Percentiles rank a stretch among this genome's conserved stretches.
These are phyloP conservation scores for Gymnopus androsaceus DNA, from an alignment of 1,284 basidiomycete genomes.

Conservation along the genomic window DNA sequence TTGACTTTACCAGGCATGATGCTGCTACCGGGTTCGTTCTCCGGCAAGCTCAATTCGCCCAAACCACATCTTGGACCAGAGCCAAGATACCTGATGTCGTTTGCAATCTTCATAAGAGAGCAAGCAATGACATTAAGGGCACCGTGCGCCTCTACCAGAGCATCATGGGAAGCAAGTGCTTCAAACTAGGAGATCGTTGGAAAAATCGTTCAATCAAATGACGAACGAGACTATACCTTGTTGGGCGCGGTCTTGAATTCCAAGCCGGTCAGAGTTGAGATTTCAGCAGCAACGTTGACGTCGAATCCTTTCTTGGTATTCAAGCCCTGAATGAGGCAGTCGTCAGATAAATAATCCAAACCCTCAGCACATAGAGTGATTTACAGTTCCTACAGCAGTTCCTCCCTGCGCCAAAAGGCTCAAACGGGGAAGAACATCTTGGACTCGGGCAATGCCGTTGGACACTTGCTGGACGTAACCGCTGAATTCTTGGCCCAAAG, in stretches of 20 bases:
- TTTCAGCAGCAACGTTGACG: slow-evolving; percentile 89
- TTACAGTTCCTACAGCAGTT: slow-evolving; percentile 95
- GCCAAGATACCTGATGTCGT: slow-evolving; percentile 97
- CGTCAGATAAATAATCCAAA: neutral
- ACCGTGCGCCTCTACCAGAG: slow-evolving; percentile 95
- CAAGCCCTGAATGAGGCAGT: slow-evolving; percentile 67
- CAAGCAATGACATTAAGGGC: slow-evolving; percentile 94
- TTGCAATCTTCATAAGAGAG: slow-evolving; percentile 99
- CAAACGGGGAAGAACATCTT: slow-evolving; percentile 83
- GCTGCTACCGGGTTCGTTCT: slow-evolving; percentile 98
- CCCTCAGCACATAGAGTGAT: slow-evolving; percentile 27
- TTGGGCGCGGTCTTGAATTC: slow-evolving; percentile 97
- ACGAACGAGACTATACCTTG: slow-evolving; percentile 61
- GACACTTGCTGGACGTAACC: slow-evolving; percentile 96
- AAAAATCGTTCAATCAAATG: slow-evolving; percentile 57
- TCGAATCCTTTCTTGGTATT: slow-evolving; percentile 99
- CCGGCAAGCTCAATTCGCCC: slow-evolving; percentile 92
- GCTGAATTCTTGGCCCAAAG: slow-evolving; percentile 97
- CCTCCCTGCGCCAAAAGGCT: slow-evolving; percentile 96
- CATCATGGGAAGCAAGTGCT: slow-evolving; percentile 95
- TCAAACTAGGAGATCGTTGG: slow-evolving; percentile 69
- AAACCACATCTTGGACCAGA: slow-evolving; percentile 98
- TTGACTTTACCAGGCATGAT: slow-evolving; percentile 99
- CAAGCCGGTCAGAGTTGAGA: slow-evolving; percentile 89
- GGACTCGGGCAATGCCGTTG: slow-evolving; percentile 88